A percentile compares a stretch with the other conserved stretches of the same genome.
Conservation (phyloP, 176 grass and related monocot genomes). For the Zoysia japonica region DNA sequence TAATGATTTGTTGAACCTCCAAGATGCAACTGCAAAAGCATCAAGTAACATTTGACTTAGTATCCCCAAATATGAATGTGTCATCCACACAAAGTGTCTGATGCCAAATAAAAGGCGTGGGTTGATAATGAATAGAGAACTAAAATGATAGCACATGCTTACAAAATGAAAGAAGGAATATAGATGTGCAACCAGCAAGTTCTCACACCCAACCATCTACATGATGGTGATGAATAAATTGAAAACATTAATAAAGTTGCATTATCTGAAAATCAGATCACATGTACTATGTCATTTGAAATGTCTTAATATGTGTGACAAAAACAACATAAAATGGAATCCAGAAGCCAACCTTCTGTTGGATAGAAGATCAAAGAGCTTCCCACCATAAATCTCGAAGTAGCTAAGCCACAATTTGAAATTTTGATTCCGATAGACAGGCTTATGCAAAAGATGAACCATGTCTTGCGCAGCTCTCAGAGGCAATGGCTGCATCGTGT, state of each 20-base stretch:
- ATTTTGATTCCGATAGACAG: constrained; percentile 83
- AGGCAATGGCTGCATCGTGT: constrained; percentile 96
- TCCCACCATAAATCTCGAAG: constrained; percentile 98
- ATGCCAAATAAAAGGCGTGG: not conserved
- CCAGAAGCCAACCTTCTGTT: constrained; percentile 76
- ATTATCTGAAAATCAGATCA: not conserved
- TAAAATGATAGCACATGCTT: not conserved
- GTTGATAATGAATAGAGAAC: constrained; percentile 3
- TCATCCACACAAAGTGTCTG: not conserved
- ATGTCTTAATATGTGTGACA: not conserved
- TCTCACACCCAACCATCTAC: not conserved
- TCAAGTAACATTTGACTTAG: constrained; percentile 9
- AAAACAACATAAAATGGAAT: constrained; percentile 5
- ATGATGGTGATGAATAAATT: not conserved
- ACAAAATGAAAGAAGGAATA: not conserved
- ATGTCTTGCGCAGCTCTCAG: constrained; percentile 91
- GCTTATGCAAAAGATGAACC: constrained; percentile 71
- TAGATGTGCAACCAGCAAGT: not conserved
- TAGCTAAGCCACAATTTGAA: constrained; percentile 99
- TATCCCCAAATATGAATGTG: constrained; percentile 10
- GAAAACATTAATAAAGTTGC: not conserved
- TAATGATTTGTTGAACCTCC: not conserved
- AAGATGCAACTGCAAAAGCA: not conserved
- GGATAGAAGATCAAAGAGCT: constrained; percentile 97
- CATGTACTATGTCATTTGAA: not conserved